A percentile compares a stretch with the other conserved stretches of the same genome.
These are phyloP conservation scores for Globisporangium nunn DNA, from an alignment of 352 stramenopile genomes.

Conservation along the genomic window DNA sequence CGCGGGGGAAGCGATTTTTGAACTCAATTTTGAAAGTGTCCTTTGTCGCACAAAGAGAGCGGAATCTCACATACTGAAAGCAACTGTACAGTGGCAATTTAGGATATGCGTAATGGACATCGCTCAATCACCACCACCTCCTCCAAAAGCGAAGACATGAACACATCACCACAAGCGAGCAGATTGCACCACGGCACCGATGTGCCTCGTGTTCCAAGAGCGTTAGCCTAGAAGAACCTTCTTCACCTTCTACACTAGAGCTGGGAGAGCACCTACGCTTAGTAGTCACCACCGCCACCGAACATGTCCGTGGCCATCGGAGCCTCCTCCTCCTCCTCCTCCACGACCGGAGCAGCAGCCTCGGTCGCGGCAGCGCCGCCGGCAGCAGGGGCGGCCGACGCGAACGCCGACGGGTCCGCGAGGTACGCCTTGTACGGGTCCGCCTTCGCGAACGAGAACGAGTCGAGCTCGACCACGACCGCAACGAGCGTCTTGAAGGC, in stretches of 20 bases:
- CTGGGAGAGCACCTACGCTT: constrained; percentile 16
- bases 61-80: background rate
- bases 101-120: background rate
- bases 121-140: background rate
- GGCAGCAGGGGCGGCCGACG: constrained; percentile 72
- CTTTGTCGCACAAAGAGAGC: too few species aligned
- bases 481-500: constrained; percentile 97
- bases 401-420: constrained; percentile 92
- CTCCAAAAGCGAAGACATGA: background rate
- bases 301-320: constrained; percentile 88
- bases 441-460: constrained; percentile 97
- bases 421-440: constrained; percentile 96
- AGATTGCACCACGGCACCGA: constrained; percentile 11
- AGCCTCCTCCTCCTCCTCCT: constrained; percentile 75
- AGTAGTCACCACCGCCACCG: constrained; percentile 66
- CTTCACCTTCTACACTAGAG: background rate
- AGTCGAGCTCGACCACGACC: constrained; percentile 92
- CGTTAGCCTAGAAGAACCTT: constrained; percentile 7
- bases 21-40: constrained; percentile 1
- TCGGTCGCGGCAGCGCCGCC: constrained; percentile 58
- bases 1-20: constrained; percentile 1
- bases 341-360: constrained; percentile 54
- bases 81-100: background rate
- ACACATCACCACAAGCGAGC: background rate
- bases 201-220: constrained; percentile 11